Percentiles rank a stretch among this genome's conserved stretches.
Conservation (phyloP, 352 stramenopile species). For the Pythium periplocum region DNA sequence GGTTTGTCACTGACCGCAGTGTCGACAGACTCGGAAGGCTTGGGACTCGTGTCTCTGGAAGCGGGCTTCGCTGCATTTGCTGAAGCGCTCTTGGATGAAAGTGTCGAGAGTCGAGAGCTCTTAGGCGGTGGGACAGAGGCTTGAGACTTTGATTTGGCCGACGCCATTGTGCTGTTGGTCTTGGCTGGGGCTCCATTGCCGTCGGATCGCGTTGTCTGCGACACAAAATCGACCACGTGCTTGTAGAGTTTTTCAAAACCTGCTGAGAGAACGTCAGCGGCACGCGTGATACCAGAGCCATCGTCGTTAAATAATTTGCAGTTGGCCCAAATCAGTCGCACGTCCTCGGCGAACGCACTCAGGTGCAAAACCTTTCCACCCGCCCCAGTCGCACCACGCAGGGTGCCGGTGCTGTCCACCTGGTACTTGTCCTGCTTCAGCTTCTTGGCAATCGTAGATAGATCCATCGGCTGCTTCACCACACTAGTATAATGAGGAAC, state of each 20-base stretch:
- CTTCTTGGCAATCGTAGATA: slow-evolving; percentile 68
- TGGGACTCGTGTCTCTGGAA: no score
- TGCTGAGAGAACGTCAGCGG: slow-evolving; percentile 53
- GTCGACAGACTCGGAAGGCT: no score
- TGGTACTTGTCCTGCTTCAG: slow-evolving; percentile 54
- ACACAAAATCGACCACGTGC: slow-evolving; percentile 31
- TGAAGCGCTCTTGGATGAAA: no score
- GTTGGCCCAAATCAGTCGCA: slow-evolving; percentile 80
- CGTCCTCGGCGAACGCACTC: slow-evolving; percentile 57
- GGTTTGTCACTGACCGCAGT: no score
- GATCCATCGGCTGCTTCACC: slow-evolving; percentile 79
- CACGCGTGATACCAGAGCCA: slow-evolving; percentile 69
- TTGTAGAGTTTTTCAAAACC: slow-evolving; percentile 65
- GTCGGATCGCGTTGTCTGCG: background rate
- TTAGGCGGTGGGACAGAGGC: no score
- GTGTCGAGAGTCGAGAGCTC: no score
- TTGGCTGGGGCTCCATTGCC: no score
- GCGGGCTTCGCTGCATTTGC: no score
- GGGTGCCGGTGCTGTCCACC: slow-evolving; percentile 27
- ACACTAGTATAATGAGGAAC: slow-evolving; percentile 69
- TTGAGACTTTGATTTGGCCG: no score
- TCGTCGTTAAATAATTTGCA: slow-evolving; percentile 86
- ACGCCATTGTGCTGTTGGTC: no score
- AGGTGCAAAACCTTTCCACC: slow-evolving; percentile 39
- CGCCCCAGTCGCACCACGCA: slow-evolving; percentile 12